A percentile compares a stretch with the other conserved stretches of the same genome.
Evolutionary conservation across 164 flowering plant genomes (phyloP).

Genomic region (Tetracentron sinense): DNA sequence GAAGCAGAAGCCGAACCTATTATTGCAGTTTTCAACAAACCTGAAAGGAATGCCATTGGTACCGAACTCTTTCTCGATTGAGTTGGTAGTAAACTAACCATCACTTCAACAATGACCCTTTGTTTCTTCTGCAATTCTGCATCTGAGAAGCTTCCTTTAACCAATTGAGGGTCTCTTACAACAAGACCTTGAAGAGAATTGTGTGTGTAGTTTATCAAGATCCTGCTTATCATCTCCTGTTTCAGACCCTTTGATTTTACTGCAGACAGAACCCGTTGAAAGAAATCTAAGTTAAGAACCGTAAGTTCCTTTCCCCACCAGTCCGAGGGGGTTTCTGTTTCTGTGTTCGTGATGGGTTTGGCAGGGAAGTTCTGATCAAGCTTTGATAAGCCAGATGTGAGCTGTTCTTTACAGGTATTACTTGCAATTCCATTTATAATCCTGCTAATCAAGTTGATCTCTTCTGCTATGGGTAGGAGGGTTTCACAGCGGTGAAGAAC

Average conservation of each 20-base stretch:
- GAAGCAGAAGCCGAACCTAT: conserved; percentile 55
- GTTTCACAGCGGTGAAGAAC: conserved; percentile 76
- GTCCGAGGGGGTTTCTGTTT: conserved; percentile 62
- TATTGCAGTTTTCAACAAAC: conserved; percentile 71
- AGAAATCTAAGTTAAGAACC: conserved; percentile 71
- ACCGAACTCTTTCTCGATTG: conserved; percentile 83
- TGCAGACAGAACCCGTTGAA: conserved; percentile 71
- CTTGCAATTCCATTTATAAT: conserved; percentile 66
- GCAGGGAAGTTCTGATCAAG: conserved; percentile 61
- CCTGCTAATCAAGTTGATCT: conserved; percentile 56
- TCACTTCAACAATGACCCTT: conserved; percentile 64
- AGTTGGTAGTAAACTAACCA: conserved; percentile 70
- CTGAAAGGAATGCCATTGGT: conserved; percentile 88
- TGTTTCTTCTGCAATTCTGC: conserved; percentile 73
- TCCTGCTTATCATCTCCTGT: conserved; percentile 70
- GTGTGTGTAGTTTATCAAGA: conserved; percentile 77
- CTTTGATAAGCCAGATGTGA: conserved; percentile 72
- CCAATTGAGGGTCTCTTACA: conserved; percentile 49
- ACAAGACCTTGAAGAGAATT: conserved; percentile 64
- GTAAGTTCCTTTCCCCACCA: conserved; percentile 93
- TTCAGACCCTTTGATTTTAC: conserved; percentile 82
- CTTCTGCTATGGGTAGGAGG: conserved; percentile 73
- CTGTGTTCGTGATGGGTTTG: conserved; percentile 33
- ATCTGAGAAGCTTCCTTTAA: conserved; percentile 49
- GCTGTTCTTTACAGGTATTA: conserved; percentile 92